Conservation (phyloP, 371 early-diverging fungal genomes). For the Circinella umbellata region DNA sequence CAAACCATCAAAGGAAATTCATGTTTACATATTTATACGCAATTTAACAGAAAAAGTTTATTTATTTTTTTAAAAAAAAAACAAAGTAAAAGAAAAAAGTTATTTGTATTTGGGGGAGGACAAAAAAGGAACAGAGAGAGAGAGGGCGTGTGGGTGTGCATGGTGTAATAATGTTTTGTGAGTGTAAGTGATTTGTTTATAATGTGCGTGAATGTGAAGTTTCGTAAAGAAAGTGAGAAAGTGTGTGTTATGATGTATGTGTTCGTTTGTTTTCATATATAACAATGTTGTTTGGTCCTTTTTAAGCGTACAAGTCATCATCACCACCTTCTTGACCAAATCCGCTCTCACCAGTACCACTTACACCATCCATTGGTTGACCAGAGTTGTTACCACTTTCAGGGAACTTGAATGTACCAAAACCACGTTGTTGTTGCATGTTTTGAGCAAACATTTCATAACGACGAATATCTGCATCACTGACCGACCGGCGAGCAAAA, state of each 20-base stretch:
- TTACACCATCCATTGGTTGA: conserved; percentile 34
- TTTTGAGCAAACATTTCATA: conserved; percentile 99
- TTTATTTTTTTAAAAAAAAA: conserved; percentile 8
- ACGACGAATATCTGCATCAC: conserved; percentile 96
- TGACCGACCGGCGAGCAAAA: conserved; percentile 96
- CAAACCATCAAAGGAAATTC: neutral
- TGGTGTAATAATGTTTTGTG: neutral
- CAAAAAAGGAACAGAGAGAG: neutral
- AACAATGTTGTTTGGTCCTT: neutral
- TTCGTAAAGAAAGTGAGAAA: neutral
- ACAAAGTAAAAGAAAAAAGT: neutral
- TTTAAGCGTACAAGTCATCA: conserved; percentile 64
- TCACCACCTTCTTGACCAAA: conserved; percentile 57
- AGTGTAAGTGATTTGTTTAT: too few species aligned
- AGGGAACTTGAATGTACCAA: conserved; percentile 95
- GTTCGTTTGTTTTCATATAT: conserved; percentile 8
- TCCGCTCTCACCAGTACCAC: conserved; percentile 38
- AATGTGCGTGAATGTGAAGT: too few species aligned
- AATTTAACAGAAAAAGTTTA: neutral
- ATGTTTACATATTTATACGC: neutral
- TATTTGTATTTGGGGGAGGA: neutral
- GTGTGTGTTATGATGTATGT: neutral
- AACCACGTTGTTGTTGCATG: conserved; percentile 92
- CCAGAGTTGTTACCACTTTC: conserved; percentile 57
- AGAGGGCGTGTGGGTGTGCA: too few species aligned